These are phyloP conservation scores for Diaporthe capsici DNA, from an alignment of 2,329 filamentous ascomycete genomes.

Conservation along the genomic window DNA sequence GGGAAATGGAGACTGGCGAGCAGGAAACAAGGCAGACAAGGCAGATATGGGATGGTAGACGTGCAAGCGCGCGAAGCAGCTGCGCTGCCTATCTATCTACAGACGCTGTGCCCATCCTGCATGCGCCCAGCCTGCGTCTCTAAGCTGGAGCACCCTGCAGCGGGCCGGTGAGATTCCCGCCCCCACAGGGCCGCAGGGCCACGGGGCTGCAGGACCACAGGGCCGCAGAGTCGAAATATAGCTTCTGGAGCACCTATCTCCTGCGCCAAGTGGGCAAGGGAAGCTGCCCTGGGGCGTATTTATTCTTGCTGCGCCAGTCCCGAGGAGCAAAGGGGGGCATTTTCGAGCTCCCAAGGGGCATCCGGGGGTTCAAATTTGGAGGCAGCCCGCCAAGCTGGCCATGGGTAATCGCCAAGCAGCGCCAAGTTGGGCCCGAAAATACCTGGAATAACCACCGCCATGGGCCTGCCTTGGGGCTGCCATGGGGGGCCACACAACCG, in stretches of 20 bases:
- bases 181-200: slow-evolving; percentile 16
- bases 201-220: background rate
- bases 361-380: slow-evolving; percentile 16
- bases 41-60: background rate
- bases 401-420: slow-evolving; percentile 31
- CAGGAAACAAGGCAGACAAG: background rate
- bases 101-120: background rate
- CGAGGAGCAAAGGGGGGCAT: background rate
- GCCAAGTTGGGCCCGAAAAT: slow-evolving; percentile 32
- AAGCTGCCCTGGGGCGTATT: slow-evolving; percentile 7
- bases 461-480: background rate
- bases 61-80: background rate
- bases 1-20: background rate
- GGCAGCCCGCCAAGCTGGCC: slow-evolving; percentile 34
- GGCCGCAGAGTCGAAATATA: slow-evolving; percentile 23
- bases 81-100: background rate
- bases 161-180: background rate
- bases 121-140: background rate
- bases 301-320: background rate
- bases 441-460: slow-evolving; percentile 15
- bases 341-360: background rate
- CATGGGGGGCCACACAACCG: background rate
- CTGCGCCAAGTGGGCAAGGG: slow-evolving; percentile 1
- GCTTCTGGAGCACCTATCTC: background rate
- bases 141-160: background rate